Base-by-base conservation (phyloP, 2,329 filamentous ascomycete species). In the Trichoderma endophyticum region DNA sequence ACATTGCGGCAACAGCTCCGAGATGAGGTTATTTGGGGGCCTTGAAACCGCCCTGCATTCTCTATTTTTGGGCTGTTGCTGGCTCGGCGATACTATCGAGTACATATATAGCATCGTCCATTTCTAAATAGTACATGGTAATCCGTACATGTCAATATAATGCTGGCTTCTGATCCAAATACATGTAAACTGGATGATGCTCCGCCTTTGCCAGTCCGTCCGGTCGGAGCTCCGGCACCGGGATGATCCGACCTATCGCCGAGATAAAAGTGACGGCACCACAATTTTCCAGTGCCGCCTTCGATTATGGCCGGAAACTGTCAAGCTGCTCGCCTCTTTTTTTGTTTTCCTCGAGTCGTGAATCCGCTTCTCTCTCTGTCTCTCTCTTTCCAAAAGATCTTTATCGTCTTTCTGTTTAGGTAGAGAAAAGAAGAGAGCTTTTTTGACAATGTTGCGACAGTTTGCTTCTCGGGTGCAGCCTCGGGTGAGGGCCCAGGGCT, bases 381-480 rank as follows among this genome's bases (percentile, higher is more conserved):
- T 36, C 11, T 30, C 7, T 21, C 18, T 24, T 48, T 6, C 24
- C 24, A 30, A n/a, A 11, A 3, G 24, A 30, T 32, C 5, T 24
- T 34, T 3, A 9, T 36, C 18, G 12, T 48, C 4, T 26, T 28
- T 6, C 8, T 51, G 28, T 28, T 43, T 43, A n/a, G 18, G n/a
- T 32, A 30, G 26, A 48, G n/a, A n/a, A 21, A 57, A 43, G 18
- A 67, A n/a, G 32, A 57, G 34, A 11, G 39, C 3, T n/a, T n/a
- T 30, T 14, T 43, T 6, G 18, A 66, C 18, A 70, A 83, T 83
- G 81, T 76, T 82, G 75, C 80, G 81, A 77, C 78, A 80, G 74
- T 76, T 82, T 72, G 77, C 78, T 71, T 70, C 81, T 68, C 76
- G 79, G 73, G 71, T 82, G 70, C 78, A 77, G 71, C 76, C 76